phyloP scores from a whole-genome alignment of 768 basidiomycete species.

The Tubosaeta sp. region DNA sequence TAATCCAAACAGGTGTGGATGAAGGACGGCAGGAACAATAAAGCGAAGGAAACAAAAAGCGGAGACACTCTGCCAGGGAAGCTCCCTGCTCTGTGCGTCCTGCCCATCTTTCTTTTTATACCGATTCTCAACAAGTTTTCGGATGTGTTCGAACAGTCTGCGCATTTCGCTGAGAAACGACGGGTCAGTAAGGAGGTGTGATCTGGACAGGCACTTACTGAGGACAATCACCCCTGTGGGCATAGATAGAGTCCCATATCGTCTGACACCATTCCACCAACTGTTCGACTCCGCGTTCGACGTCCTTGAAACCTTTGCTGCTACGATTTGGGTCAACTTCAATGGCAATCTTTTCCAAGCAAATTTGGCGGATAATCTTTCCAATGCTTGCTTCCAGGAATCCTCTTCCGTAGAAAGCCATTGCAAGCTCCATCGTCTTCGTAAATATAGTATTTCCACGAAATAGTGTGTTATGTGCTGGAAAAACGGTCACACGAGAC shows the following conservation, averaged over 20 bases:
- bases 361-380: conserved; percentile 60
- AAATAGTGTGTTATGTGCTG: conserved; percentile 76
- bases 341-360: conserved; percentile 67
- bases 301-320: conserved; percentile 54
- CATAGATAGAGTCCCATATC: conserved; percentile 80
- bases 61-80: conserved; percentile 80
- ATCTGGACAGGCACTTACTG: conserved; percentile 43
- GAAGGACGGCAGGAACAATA: conserved; percentile 85
- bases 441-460: conserved; percentile 64
- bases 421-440: conserved; percentile 74
- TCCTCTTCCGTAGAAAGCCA: conserved; percentile 75
- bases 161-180: conserved; percentile 60
- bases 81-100: conserved; percentile 45
- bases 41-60: conserved; percentile 89
- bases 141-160: conserved; percentile 61
- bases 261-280: conserved; percentile 76
- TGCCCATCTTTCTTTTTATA: conserved; percentile 42
- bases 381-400: conserved; percentile 84
- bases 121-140: conserved; percentile 66
- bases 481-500: conserved; percentile 1
- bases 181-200: conserved; percentile 1
- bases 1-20: conserved; percentile 80
- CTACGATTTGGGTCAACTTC: conserved; percentile 78
- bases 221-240: conserved; percentile 68
- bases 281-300: conserved; percentile 62